Evolutionary conservation across 1,139 yeast species (phyloP), one percentile per base, ranked within the genome.

Genomic region (Zygoascus sp.): DNA sequence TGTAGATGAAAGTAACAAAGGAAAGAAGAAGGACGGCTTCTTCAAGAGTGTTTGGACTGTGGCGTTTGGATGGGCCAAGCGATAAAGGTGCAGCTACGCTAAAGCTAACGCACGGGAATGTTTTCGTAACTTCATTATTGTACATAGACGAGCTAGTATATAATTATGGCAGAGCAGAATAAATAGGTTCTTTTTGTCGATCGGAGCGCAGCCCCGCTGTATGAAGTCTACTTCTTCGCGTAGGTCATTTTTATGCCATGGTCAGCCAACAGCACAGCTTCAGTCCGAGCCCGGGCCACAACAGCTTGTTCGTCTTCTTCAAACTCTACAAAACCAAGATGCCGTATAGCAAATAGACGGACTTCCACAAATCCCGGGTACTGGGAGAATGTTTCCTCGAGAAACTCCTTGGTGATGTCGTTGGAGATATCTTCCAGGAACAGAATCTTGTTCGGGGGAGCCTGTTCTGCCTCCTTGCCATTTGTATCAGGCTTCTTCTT

Each of bases 291-390:
- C 49, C 70, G 65, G 2, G 77, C 78, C 1, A 58, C 62, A 0
- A 73, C 65, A 0, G 87, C 81, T 38, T 71, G 69, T 4, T 62
- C 64, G 22, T 79, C 82, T 5, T 70, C 66, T 30, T 76, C 80
- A 61, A 81, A 92, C 58, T 92, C 97, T 10, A 92, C 76, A 63
- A 92, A 84, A 6, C 94, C 95, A 46, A 92, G 76, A 38, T 77
- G 75, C 42, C 88, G 74, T 1, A 81, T 78, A 2, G 76, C 73
- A 30, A 92, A 88, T 44, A 80, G 67, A 46, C 95, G 77, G 1
- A 82, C 72, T 51, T 80, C 85, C 21, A 76, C 66, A 52, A 81
- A 83, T 0, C 95, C 95, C 2, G 69, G 63, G 54, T 66, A 78
- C 11, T 65, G 57, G 4, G 67, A 71, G 58, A 84, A 87, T 1